Evolutionary conservation across 495 filamentous ascomycete species (phyloP), one percentile per base, ranked within the genome.

Genomic region (Neurospora sp.): DNA sequence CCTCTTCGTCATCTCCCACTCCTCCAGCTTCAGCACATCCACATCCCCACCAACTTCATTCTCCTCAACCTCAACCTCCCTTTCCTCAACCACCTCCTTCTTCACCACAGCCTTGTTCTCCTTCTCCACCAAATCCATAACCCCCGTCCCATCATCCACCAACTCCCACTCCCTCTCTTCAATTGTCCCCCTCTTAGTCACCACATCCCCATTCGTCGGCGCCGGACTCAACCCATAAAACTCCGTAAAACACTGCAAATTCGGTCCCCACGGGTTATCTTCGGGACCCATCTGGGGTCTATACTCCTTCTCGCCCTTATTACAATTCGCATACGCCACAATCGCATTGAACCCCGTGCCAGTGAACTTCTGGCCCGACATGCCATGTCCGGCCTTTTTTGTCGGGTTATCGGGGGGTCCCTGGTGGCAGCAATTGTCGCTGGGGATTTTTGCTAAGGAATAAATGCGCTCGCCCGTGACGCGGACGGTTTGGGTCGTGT

Each of bases 251-350:
- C 23, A 41, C 62, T 39, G 14, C 66, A 71, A 49, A 38, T 76
- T 76, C 20, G 75, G 75, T 18, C 75, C 75, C 73, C 71, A 76
- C 0, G 42, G 41, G 3, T 74, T 69, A 12, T 46, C 62, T 5
- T 11, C 7, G 7, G 75, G 75, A 0, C 74, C 75, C 73, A 70
- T 71, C 20, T 37, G 11, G 0, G 75, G 75, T 0, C 46, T 31
- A 14, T 75, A 71, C 0, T 38, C 14, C 20, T 16, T 18, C 23
- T 16, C 23, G 7, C 23, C 73, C 18, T 75, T 71, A 10, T 71
- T 73, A 69, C 75, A 76, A 11, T 76, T 76, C 4, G 46, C 75
- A 62, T 75, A 76, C 0, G 44, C 62, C 9, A 75, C 0, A 5
- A 76, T 40, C 0, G 75, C 74, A 35, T 75, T 76, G 3, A 66